Evolutionary conservation across 1,284 basidiomycete genomes (phyloP).

Genomic region (Melampsora americana): DNA sequence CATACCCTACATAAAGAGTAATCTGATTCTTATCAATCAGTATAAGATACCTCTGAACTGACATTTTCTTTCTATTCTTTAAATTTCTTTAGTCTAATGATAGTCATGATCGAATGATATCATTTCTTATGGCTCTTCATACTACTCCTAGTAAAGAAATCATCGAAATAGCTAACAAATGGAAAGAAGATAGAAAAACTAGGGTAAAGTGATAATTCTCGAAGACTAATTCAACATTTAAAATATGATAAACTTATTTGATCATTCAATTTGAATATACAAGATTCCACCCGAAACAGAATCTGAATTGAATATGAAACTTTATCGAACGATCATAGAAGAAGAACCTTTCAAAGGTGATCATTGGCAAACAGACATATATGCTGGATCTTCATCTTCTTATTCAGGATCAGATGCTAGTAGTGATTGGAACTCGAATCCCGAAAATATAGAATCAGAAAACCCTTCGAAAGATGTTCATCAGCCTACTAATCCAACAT

Average conservation of each 20-base stretch:
- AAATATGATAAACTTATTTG: background rate
- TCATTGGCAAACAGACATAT: slow-evolving; percentile 39
- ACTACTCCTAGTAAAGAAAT: too few species aligned
- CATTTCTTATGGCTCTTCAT: too few species aligned
- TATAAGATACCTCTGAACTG: background rate
- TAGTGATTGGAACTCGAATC: slow-evolving; percentile 16
- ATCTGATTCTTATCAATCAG: background rate
- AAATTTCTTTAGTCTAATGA: background rate
- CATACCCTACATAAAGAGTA: background rate
- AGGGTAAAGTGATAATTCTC: background rate
- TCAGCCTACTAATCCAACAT: background rate
- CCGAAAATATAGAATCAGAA: background rate
- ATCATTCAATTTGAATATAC: background rate
- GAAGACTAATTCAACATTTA: background rate
- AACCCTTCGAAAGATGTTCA: too few species aligned
- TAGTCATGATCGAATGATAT: background rate
- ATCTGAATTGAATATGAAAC: slow-evolving; percentile 14
- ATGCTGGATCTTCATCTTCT: slow-evolving; percentile 39
- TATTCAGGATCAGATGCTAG: slow-evolving; percentile 8
- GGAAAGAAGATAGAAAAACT: too few species aligned
- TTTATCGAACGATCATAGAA: slow-evolving; percentile 19
- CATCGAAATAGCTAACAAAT: too few species aligned
- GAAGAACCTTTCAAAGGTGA: slow-evolving; percentile 26
- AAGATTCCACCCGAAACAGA: slow-evolving; percentile 10
- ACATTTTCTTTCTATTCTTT: background rate